These are phyloP conservation scores for Hericium alpestre DNA, from an alignment of 768 basidiomycete species.

Conservation along the genomic window DNA sequence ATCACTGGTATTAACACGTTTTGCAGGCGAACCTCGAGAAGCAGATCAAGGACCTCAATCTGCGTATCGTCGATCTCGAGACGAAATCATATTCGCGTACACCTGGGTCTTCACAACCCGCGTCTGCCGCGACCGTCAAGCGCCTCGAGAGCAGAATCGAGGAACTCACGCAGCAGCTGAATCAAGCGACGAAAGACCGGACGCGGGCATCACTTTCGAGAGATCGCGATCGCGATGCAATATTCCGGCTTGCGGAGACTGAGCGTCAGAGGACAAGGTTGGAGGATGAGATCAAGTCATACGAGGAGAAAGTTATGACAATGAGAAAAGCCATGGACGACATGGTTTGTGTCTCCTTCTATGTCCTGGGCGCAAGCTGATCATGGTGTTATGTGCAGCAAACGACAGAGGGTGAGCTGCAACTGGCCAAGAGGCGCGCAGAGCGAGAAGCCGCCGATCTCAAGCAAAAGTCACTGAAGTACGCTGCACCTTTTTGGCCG, in stretches of 20 bases:
- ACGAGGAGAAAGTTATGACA: conserved; percentile 45
- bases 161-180: conserved; percentile 54
- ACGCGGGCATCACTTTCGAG: conserved; percentile 25
- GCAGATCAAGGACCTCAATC: conserved; percentile 74
- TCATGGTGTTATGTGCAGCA: conserved; percentile 33
- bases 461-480: conserved; percentile 63
- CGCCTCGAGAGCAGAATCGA: conserved; percentile 64
- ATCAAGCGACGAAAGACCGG: conserved; percentile 38
- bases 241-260: conserved; percentile 45
- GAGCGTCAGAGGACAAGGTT: conserved; percentile 51
- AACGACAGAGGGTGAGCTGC: conserved; percentile 57
- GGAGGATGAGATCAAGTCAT: conserved; percentile 54
- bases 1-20: conserved; percentile 3
- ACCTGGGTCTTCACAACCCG: conserved; percentile 41
- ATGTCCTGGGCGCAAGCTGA: neutral
- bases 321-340: conserved; percentile 52
- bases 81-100: conserved; percentile 57
- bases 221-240: conserved; percentile 38
- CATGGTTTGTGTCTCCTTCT: conserved; percentile 34
- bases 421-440: conserved; percentile 62
- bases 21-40: conserved; percentile 71
- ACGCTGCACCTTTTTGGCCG: conserved; percentile 15
- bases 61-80: conserved; percentile 74
- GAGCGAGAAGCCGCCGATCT: conserved; percentile 69
- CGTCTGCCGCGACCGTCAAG: conserved; percentile 31